Conservation (phyloP, 1,284 basidiomycete species). For the Puccinia coronata region DNA sequence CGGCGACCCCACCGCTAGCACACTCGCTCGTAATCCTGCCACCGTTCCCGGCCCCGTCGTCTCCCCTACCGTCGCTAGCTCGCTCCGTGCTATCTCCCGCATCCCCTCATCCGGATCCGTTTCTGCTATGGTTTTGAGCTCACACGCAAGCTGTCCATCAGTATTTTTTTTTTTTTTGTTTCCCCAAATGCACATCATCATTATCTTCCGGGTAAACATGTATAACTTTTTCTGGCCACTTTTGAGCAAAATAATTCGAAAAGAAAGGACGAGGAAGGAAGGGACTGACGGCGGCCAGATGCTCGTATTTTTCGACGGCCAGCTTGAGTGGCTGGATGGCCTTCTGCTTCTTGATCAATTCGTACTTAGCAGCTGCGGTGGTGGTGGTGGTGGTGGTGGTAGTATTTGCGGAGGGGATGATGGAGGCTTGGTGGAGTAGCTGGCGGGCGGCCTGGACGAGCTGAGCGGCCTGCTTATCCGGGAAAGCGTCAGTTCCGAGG, state of each 20-base stretch:
- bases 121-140: conserved; percentile 31
- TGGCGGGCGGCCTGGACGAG: background rate
- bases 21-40: conserved; percentile 54
- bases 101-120: conserved; percentile 28
- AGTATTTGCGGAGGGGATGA: background rate
- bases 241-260: no score
- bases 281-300: conserved; percentile 10
- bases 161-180: conserved; percentile 20
- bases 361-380: background rate
- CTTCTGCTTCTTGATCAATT: conserved; percentile 13
- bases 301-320: conserved; percentile 1
- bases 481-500: no score
- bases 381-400: background rate
- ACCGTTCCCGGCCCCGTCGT: background rate
- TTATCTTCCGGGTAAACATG: background rate
- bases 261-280: background rate
- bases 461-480: no score
- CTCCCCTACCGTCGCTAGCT: conserved; percentile 1
- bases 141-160: conserved; percentile 35
- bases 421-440: background rate
- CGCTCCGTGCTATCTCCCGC: conserved; percentile 28
- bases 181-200: background rate
- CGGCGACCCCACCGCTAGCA: conserved; percentile 74
- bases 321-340: background rate
- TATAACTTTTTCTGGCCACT: no score